Percentiles rank a stretch among this genome's conserved stretches.
These are phyloP conservation scores for Clitopilus hobsonii DNA, from an alignment of 768 basidiomycete genomes.

Conservation along the genomic window DNA sequence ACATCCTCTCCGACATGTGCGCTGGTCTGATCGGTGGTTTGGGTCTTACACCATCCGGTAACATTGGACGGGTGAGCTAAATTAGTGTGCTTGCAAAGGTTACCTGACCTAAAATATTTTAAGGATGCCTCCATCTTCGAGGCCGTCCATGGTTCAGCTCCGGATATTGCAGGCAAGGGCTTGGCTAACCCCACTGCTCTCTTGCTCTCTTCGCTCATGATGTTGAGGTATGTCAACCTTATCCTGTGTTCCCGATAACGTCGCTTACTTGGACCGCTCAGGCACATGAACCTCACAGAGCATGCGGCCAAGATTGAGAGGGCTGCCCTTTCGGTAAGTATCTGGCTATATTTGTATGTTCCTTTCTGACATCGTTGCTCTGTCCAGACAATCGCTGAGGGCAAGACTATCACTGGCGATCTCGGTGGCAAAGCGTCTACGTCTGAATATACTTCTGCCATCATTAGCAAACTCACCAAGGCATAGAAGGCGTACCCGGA, in stretches of 20 bases:
- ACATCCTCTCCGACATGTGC: slow-evolving; percentile 97
- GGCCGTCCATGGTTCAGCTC: slow-evolving; percentile 98
- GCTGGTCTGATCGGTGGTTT: slow-evolving; percentile 98
- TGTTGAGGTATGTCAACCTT: slow-evolving; percentile 69
- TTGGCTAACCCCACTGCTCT: slow-evolving; percentile 99
- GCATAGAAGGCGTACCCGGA: slow-evolving; percentile 8
- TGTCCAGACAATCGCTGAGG: slow-evolving; percentile 90
- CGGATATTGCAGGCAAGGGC: slow-evolving; percentile 96
- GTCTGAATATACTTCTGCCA: slow-evolving; percentile 82
- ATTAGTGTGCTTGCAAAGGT: too few species aligned
- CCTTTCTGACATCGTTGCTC: slow-evolving; percentile 3
- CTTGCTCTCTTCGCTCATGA: slow-evolving; percentile 93
- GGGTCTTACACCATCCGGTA: slow-evolving; percentile 95
- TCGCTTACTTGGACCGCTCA: slow-evolving; percentile 20
- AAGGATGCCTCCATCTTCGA: slow-evolving; percentile 99
- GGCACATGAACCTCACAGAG: slow-evolving; percentile 89
- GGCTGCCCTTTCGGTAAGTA: slow-evolving; percentile 80
- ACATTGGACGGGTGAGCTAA: slow-evolving; percentile 89
- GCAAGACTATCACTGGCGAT: slow-evolving; percentile 92
- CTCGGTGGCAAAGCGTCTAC: slow-evolving; percentile 92
- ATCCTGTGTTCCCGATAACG: not conserved
- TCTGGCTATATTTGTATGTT: not conserved
- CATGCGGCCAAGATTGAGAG: slow-evolving; percentile 88
- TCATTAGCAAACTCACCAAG: slow-evolving; percentile 63
- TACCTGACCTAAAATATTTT: too few species aligned